Evolutionary conservation across 2,329 filamentous ascomycete genomes (phyloP).

Genomic region (Immersiporthe knoxdaviesiana): DNA sequence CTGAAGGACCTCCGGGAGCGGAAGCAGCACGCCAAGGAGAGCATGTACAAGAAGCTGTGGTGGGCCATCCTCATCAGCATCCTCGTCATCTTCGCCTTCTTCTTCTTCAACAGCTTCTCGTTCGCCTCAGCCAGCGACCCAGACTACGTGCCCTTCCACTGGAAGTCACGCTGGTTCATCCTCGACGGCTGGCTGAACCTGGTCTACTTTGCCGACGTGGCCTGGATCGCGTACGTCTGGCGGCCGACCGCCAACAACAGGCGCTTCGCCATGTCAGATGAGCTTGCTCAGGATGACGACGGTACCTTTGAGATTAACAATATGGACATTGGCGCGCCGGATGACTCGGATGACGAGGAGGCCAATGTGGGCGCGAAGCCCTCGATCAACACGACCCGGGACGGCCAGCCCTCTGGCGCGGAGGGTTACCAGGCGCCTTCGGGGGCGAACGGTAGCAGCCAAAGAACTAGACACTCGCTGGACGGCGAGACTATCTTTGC

Average conservation of each 20-base stretch:
- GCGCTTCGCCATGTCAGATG: conserved; percentile 97
- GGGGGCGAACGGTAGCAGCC: conserved; percentile 28
- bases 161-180: conserved; percentile 97
- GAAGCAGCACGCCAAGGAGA: conserved; percentile 89
- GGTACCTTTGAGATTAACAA: conserved; percentile 93
- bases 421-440: conserved; percentile 23
- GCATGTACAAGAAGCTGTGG: conserved; percentile 98
- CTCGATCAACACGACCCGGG: conserved; percentile 30
- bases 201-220: conserved; percentile 92
- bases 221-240: conserved; percentile 94
- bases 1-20: conserved; percentile 95
- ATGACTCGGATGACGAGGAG: conserved; percentile 65
- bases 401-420: conserved; percentile 28
- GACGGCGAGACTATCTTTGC: conserved; percentile 97
- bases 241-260: conserved; percentile 95
- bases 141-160: conserved; percentile 93
- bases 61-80: conserved; percentile 95
- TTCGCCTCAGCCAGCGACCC: conserved; percentile 85
- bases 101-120: conserved; percentile 97
- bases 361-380: conserved; percentile 49
- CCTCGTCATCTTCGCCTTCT: conserved; percentile 94
- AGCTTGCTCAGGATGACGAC: conserved; percentile 91
- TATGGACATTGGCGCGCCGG: conserved; percentile 81
- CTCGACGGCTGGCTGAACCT: conserved; percentile 97
- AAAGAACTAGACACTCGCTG: conserved; percentile 53